phyloP scores from a whole-genome alignment of 2,329 filamentous ascomycete species.

The Huntiella bhutanensis region DNA sequence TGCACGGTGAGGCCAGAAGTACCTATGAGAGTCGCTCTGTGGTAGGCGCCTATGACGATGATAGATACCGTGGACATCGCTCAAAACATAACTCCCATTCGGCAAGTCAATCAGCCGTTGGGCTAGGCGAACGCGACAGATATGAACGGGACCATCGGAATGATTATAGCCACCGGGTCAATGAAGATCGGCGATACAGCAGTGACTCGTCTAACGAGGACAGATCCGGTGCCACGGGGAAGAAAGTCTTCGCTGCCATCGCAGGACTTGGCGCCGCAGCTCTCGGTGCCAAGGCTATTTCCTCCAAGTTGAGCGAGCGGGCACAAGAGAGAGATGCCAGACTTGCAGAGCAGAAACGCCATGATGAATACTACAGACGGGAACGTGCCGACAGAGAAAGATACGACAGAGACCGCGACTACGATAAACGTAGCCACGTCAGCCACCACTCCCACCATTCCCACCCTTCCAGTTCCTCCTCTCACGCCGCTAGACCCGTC shows the following conservation, averaged over 20 bases:
- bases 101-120: not conserved
- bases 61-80: constrained; percentile 15
- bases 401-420: constrained; percentile 3
- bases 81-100: constrained; percentile 12
- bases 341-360: not conserved
- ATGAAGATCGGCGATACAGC: constrained; percentile 4
- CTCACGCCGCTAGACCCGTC: not conserved
- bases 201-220: constrained; percentile 6
- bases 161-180: constrained; percentile 13
- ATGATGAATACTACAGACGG: not conserved
- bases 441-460: constrained; percentile 3
- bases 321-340: constrained; percentile 15
- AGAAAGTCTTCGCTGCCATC: constrained; percentile 25
- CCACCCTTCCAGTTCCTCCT: not conserved
- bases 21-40: constrained; percentile 24
- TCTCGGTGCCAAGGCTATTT: constrained; percentile 32
- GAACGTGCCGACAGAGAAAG: constrained; percentile 3
- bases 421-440: constrained; percentile 1
- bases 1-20: constrained; percentile 11
- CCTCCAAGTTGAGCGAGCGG: constrained; percentile 24
- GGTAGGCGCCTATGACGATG: constrained; percentile 12
- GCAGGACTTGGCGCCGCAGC: constrained; percentile 36
- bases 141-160: constrained; percentile 18
- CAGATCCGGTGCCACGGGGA: constrained; percentile 17
- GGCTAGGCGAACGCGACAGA: constrained; percentile 9